phyloP scores from a whole-genome alignment of 495 filamentous ascomycete genomes.

The Clohesyomyces aquaticus region DNA sequence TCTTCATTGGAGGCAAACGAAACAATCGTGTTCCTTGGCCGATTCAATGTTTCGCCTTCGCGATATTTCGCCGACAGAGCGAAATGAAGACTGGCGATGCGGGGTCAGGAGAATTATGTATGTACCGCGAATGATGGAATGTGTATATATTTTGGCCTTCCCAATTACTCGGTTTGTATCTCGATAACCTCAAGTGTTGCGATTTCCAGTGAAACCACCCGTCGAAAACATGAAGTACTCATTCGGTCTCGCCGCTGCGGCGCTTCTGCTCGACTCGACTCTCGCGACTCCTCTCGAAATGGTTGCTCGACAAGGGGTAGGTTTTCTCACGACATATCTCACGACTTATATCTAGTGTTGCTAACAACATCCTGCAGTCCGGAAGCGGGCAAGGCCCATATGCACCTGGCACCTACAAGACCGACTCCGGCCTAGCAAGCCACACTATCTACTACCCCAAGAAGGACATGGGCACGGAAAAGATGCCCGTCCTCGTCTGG shows the following conservation, averaged over 20 bases:
- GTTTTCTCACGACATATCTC: slow-evolving; percentile 1
- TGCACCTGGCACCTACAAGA: slow-evolving; percentile 25
- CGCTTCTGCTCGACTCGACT: slow-evolving; percentile 1
- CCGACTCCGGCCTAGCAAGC: slow-evolving; percentile 30
- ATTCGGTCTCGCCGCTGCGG: not conserved
- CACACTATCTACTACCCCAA: slow-evolving; percentile 44
- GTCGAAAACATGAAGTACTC: slow-evolving; percentile 1
- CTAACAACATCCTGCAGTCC: slow-evolving; percentile 22
- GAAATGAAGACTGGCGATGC: not conserved
- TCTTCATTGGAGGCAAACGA: slow-evolving; percentile 1
- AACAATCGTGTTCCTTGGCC: slow-evolving; percentile 1
- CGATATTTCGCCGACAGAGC: slow-evolving; percentile 2
- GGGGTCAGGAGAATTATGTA: not conserved
- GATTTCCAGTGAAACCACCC: not conserved
- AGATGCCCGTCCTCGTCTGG: slow-evolving; percentile 46
- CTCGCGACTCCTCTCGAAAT: slow-evolving; percentile 1
- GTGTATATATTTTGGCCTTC: slow-evolving; percentile 2
- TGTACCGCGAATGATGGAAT: not conserved
- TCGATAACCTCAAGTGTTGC: not conserved
- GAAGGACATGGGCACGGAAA: slow-evolving; percentile 18
- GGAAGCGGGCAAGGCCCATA: not conserved
- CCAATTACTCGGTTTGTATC: not conserved
- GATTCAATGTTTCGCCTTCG: not conserved
- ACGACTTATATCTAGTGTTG: slow-evolving; percentile 1
- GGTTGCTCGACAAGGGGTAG: not conserved